Percentiles rank a stretch among this genome's conserved stretches.
phyloP scores from a whole-genome alignment of 2,329 filamentous ascomycete species.

The Nothophoma quercina region DNA sequence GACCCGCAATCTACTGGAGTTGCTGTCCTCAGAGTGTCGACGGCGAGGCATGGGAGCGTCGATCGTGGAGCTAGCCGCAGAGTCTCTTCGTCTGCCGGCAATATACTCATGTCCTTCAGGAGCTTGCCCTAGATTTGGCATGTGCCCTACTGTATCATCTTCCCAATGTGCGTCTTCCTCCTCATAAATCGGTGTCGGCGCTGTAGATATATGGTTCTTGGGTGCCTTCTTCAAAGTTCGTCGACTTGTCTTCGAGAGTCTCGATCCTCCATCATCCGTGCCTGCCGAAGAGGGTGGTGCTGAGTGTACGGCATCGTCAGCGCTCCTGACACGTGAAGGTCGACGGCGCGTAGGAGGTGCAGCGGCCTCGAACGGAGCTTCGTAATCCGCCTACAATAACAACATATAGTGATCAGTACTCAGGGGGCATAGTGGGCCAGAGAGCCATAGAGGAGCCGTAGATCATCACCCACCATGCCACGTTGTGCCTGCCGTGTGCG shows the following conservation, averaged over 20 bases:
- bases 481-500: constrained; percentile 33
- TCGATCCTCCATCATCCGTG: constrained; percentile 31
- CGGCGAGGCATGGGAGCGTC: constrained; percentile 27
- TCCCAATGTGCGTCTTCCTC: constrained; percentile 27
- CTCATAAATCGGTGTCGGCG: constrained; percentile 18
- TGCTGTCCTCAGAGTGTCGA: constrained; percentile 30
- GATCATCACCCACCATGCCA: constrained; percentile 51
- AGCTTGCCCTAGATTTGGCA: constrained; percentile 53
- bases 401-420: constrained; percentile 30
- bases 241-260: constrained; percentile 29
- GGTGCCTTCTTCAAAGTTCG: constrained; percentile 31
- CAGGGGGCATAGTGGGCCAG: constrained; percentile 9
- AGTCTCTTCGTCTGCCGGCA: constrained; percentile 29
- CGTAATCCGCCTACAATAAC: constrained; percentile 39
- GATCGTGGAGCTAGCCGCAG: constrained; percentile 28
- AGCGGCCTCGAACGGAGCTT: constrained; percentile 32
- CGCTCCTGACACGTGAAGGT: constrained; percentile 30
- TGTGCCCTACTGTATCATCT: constrained; percentile 39
- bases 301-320: constrained; percentile 29
- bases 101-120: constrained; percentile 47
- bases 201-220: constrained; percentile 27
- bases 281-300: constrained; percentile 31
- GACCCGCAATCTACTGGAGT: constrained; percentile 35
- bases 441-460: constrained; percentile 22
- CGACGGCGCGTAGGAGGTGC: constrained; percentile 34